Percentiles rank a stretch among this genome's conserved stretches.
These are phyloP conservation scores for Exophiala xenobiotica DNA, from an alignment of 2,329 filamentous ascomycete species.

Conservation along the genomic window DNA sequence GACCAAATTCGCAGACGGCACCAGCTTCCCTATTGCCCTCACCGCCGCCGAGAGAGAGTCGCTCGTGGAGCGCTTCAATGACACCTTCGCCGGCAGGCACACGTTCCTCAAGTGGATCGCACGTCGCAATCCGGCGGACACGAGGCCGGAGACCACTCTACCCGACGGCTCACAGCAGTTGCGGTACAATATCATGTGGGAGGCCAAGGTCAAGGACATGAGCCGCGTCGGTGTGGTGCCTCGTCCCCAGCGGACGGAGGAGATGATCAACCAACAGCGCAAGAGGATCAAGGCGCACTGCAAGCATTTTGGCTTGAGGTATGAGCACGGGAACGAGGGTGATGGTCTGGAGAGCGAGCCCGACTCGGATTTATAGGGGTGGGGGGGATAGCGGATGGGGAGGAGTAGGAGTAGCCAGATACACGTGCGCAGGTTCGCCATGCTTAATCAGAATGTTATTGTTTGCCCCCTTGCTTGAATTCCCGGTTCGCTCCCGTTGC, in stretches of 20 bases:
- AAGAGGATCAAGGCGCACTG: conserved; percentile 2
- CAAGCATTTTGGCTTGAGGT: conserved; percentile 12
- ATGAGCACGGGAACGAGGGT: background rate
- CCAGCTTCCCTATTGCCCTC: conserved; percentile 4
- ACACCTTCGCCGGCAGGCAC: conserved; percentile 6
- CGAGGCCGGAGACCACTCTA: no score
- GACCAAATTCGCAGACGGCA: background rate
- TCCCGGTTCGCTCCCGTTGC: no score
- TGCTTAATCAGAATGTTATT: no score
- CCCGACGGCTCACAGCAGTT: no score
- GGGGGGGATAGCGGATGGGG: background rate
- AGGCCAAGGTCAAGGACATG: conserved; percentile 4
- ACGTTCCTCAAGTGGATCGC: conserved; percentile 4
- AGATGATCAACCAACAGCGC: conserved; percentile 7
- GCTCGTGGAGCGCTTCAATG: conserved; percentile 14
- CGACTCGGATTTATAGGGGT: background rate
- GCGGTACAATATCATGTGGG: background rate
- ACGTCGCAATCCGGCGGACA: background rate
- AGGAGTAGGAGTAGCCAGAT: no score
- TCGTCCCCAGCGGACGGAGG: conserved; percentile 10
- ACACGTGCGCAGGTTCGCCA: no score
- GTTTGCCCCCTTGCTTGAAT: no score
- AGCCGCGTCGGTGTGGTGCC: conserved; percentile 3
- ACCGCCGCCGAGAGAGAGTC: background rate
- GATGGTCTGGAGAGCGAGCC: background rate